These are phyloP conservation scores for Microdochium bolleyi DNA, from an alignment of 2,329 filamentous ascomycete species.

Conservation along the genomic window DNA sequence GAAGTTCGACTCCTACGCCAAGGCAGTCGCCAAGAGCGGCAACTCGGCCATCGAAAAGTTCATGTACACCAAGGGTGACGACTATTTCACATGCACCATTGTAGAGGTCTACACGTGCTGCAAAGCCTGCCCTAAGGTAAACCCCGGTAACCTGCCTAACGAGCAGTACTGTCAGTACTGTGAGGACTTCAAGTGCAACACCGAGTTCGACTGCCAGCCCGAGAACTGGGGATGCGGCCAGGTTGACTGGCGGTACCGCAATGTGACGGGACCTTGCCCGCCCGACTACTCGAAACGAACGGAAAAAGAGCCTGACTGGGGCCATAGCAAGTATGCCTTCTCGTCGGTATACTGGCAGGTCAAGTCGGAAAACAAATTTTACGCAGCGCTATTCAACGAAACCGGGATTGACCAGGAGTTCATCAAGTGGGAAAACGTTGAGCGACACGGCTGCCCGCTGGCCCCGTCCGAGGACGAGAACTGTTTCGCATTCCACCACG, in stretches of 20 bases:
- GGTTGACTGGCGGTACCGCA: not conserved
- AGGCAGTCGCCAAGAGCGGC: conserved; percentile 4
- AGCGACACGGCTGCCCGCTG: conserved; percentile 4
- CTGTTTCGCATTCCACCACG: conserved; percentile 3
- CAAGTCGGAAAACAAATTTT: conserved; percentile 7
- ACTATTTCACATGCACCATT: conserved; percentile 10
- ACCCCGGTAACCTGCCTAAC: too few relatives aligned
- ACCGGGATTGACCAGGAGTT: conserved; percentile 12
- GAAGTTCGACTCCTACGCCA: conserved; percentile 12
- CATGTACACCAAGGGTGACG: conserved; percentile 9
- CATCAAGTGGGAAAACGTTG: conserved; percentile 8
- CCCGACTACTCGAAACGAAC: conserved; percentile 8
- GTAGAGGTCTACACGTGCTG: too few relatives aligned
- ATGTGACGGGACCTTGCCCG: conserved; percentile 4
- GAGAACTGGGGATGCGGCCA: not conserved
- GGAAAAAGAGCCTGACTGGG: not conserved
- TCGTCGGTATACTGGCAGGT: too few relatives aligned
- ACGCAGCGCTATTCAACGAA: conserved; percentile 8
- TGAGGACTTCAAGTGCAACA: conserved; percentile 1
- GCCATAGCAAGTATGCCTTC: too few relatives aligned
- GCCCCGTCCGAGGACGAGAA: conserved; percentile 4
- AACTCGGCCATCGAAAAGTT: conserved; percentile 7
- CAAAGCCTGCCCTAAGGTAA: too few relatives aligned
- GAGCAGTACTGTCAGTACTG: conserved; percentile 3
- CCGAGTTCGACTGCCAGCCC: not conserved